A percentile compares a stretch with the other conserved stretches of the same genome.
These are phyloP conservation scores for Zymoseptoria pseudotritici DNA, from an alignment of 2,329 filamentous ascomycete genomes.

Conservation along the genomic window DNA sequence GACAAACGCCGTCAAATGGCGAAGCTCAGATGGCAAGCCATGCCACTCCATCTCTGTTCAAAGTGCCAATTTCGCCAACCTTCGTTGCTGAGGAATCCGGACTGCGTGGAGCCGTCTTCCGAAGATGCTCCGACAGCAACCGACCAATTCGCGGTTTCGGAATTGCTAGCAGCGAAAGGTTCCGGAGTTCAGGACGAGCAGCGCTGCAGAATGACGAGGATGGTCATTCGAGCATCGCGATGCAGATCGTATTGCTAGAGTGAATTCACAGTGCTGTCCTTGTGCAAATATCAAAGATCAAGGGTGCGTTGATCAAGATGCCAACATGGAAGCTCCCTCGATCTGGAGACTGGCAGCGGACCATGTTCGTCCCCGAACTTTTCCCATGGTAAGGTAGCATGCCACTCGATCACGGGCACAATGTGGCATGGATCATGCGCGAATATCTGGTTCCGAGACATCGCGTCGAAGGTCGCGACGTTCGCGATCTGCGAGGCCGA, in stretches of 20 bases:
- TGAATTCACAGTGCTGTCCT: not conserved
- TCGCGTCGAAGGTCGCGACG: not conserved
- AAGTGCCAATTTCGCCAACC: not conserved
- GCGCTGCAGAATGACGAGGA: not conserved
- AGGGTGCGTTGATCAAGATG: not conserved
- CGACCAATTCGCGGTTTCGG: not conserved
- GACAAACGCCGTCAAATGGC: not conserved
- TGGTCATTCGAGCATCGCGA: not conserved
- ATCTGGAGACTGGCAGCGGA: not conserved
- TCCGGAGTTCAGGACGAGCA: not conserved
- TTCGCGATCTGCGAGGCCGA: not conserved
- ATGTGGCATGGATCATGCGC: not conserved
- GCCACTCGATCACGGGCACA: not conserved
- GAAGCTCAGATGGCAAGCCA: not conserved
- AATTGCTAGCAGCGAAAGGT: not conserved
- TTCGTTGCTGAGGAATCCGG: not conserved
- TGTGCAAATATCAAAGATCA: not conserved
- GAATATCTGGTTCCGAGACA: not conserved
- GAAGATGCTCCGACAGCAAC: not conserved
- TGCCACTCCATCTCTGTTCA: not conserved
- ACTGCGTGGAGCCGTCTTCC: not conserved
- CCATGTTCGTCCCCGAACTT: not conserved
- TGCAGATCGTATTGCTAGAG: not conserved
- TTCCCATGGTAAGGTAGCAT: not conserved
- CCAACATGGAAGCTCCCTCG: not conserved